Percentiles rank a stretch among this genome's conserved stretches.
These are phyloP conservation scores for Vinca minor DNA, from an alignment of 257 asterid genomes.

Conservation along the genomic window DNA sequence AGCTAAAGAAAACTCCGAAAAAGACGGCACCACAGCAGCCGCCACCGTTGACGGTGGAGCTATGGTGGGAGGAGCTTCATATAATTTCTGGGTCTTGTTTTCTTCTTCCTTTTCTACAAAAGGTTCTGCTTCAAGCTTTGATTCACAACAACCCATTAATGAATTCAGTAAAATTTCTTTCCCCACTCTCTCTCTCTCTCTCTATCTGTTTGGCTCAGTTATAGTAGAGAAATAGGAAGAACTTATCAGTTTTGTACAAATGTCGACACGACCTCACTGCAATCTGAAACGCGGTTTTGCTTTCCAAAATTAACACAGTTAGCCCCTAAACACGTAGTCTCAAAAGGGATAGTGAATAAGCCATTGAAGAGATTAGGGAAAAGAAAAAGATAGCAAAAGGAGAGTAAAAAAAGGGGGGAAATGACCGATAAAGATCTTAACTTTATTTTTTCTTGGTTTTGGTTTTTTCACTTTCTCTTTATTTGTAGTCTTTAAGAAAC, in stretches of 20 bases:
- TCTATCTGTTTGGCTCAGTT: no score
- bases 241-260: no score
- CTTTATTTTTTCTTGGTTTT: background rate
- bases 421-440: slow-evolving; percentile 3
- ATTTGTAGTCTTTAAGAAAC: slow-evolving; percentile 1
- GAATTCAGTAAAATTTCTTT: no score
- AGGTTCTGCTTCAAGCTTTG: slow-evolving; percentile 35
- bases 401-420: background rate
- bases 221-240: background rate
- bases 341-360: no score
- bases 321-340: no score
- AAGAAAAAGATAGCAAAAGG: no score
- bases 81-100: slow-evolving; percentile 11
- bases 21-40: slow-evolving; percentile 33
- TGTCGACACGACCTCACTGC: no score
- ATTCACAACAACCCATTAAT: slow-evolving; percentile 53
- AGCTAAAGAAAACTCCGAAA: slow-evolving; percentile 36
- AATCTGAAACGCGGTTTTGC: no score
- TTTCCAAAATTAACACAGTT: no score
- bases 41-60: slow-evolving; percentile 18
- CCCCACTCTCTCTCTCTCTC: no score
- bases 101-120: slow-evolving; percentile 41
- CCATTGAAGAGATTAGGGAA: no score
- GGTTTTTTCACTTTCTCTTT: no score
- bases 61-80: slow-evolving; percentile 12